These are phyloP conservation scores for Dipodascus albidus DNA, from an alignment of 805 yeast species.

Conservation along the genomic window DNA sequence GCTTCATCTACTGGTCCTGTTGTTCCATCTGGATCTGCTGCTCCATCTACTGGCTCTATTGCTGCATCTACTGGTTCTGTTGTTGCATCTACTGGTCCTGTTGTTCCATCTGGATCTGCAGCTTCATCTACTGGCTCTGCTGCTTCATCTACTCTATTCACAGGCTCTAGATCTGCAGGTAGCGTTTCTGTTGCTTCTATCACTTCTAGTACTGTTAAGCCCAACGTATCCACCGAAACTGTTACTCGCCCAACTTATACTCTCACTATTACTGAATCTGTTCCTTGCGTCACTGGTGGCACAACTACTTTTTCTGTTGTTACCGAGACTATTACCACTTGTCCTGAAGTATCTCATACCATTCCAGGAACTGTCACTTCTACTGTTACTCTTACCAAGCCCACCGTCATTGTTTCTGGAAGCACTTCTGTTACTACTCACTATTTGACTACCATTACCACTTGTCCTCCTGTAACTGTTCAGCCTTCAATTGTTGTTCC, in stretches of 20 bases:
- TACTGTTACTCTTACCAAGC: not conserved
- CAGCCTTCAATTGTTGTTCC: not conserved
- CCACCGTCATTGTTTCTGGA: not conserved
- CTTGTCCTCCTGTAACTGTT: constrained; percentile 1
- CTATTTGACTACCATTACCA: not conserved
- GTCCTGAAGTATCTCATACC: no score
- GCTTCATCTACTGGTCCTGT: not conserved
- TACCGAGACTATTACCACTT: not conserved
- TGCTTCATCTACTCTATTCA: not conserved
- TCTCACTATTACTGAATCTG: not conserved
- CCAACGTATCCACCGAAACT: not conserved
- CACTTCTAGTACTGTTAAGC: not conserved
- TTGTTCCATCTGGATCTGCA: not conserved
- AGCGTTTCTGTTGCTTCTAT: not conserved
- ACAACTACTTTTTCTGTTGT: not conserved
- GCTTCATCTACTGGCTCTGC: not conserved
- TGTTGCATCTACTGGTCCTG: not conserved
- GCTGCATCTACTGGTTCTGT: not conserved
- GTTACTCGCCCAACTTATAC: not conserved
- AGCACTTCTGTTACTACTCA: not conserved
- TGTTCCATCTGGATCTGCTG: not conserved
- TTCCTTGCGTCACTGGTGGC: not conserved
- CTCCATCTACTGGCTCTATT: not conserved
- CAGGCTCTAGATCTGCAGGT: not conserved
- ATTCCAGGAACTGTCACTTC: not conserved